Evolutionary conservation across 1,284 basidiomycete genomes (phyloP).

Genomic region (Cutaneotrichosporon spelunceum): DNA sequence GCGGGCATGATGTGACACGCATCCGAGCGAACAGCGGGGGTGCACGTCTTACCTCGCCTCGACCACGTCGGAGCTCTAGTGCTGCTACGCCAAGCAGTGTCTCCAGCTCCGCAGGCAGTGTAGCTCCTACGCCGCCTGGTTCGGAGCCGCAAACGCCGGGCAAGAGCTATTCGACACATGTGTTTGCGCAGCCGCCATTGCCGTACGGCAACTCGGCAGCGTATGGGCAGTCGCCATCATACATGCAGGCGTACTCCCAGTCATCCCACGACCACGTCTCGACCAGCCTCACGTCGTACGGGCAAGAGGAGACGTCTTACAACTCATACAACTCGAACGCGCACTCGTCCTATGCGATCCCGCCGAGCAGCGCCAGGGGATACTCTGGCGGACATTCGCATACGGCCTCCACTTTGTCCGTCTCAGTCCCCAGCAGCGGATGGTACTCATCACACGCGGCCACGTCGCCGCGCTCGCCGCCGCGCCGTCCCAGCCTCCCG

Average conservation of each 20-base stretch:
- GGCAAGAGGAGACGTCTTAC: neutral
- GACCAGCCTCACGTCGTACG: neutral
- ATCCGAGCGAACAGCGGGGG: neutral
- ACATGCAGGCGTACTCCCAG: neutral
- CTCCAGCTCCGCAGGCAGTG: neutral
- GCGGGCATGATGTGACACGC: constrained; percentile 1
- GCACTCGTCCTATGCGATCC: neutral
- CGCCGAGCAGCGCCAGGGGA: neutral
- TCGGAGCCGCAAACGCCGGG: neutral
- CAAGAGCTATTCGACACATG: neutral
- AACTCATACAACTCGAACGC: neutral
- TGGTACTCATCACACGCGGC: neutral
- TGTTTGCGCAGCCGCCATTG: neutral
- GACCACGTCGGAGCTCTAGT: neutral
- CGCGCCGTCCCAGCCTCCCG: neutral
- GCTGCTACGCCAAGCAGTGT: neutral
- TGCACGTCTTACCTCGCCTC: neutral
- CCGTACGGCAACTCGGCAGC: neutral
- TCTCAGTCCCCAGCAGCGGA: neutral
- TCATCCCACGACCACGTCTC: neutral
- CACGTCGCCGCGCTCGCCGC: neutral
- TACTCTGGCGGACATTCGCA: neutral
- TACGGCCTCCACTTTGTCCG: neutral
- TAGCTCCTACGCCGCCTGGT: neutral
- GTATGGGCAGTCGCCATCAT: neutral